Evolutionary conservation across 1,284 basidiomycete genomes (phyloP), one percentile per base, ranked within the genome.

Genomic region (Pseudozyma thailandica): DNA sequence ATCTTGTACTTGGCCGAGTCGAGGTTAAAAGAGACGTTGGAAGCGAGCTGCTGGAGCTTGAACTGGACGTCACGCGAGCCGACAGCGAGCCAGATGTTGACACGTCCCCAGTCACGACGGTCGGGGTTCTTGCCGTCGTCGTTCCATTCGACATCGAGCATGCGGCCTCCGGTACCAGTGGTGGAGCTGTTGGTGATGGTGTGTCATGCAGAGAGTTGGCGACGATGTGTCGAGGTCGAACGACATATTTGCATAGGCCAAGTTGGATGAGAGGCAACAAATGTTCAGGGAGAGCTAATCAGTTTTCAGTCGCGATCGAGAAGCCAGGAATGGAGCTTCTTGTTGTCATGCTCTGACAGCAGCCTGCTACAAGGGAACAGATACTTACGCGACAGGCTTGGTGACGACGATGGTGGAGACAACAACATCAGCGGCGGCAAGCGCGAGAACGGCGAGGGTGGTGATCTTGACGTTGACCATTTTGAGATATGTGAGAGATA

Each of bases 1-100:
- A 80, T 68, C 47, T 44, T 57, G 58, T 66, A 79, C 6, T 16
- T 25, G 28, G 28, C 70, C 2, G 9, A n/a, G 35, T 42, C 59
- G 25, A 45, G 20, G 50, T 28, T 53, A 54, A 53, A 55, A 15
- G 49, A 42, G 37, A 80, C 46, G 53, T 65, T 61, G 28, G 20
- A 50, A 48, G 41, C 77, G 49, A 80, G 65, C 25, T 58, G 51
- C 55, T 80, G 72, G 43, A 80, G 56, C 70, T 75, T 77, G 74
- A 50, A 80, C 61, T 80, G 78, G 25, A 74, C 73, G 35, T 72
- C 61, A 30, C 63, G 62, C 20, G 70, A 69, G 27, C 78, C 78
- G 20, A 70, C 70, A 53, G 75, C 75, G 39, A 80, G 75, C 58
- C 42, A 80, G 50, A 80, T 66, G 74, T 77, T 79, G 63, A 77